Base-by-base conservation (phyloP, 2,329 filamentous ascomycete species). In the Aureobasidium sp. region DNA sequence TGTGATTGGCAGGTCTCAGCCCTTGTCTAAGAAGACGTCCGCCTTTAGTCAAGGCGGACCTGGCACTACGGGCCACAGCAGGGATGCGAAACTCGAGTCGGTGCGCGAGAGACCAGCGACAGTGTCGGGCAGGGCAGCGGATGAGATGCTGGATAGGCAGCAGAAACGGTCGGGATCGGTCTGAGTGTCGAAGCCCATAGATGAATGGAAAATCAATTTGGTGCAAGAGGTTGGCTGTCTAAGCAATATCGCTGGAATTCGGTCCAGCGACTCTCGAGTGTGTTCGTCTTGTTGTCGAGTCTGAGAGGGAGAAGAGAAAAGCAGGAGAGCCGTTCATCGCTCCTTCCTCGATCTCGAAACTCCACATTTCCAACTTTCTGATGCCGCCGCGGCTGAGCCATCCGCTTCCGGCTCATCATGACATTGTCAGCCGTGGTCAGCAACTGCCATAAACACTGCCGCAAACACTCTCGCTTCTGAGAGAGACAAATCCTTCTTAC, bases 21-120 rank as follows among this genome's bases (percentile, higher is more conserved):
- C 59, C 61, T 49, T 39, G 44, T 63, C 44, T 30, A n/a, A 25
- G 8, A 41, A 41, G 25, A 78, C 77, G 78, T 79, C 79, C 79
- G 78, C 78, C 78, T 66, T 34, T 41, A 62, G 70, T 81, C 76
- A 81, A 76, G 78, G 77, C 77, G 79, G 79, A 80, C 78, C 72
- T 66, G 68, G 70, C 70, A 73, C 77, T 69, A 75, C 73, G 8
- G 52, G 73, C 75, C 78, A 78, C 63, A 78, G 69, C 71, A 79
- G 70, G 50, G 73, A 70, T 21, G 74, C 77, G 67, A 79, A 80
- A 66, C 75, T 78, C 29, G 77, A 76, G 66, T 79, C 76, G 39
- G 62, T 63, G 16, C 62, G 62, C 32, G 62, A 63, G 11, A 63
- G 62, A 39, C 62, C 62, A n/a, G 59, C 39, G 50, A 57, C 37